Evolutionary conservation across 495 filamentous ascomycete species (phyloP), one percentile per base, ranked within the genome.

Genomic region (Astrocystis sublimbata): DNA sequence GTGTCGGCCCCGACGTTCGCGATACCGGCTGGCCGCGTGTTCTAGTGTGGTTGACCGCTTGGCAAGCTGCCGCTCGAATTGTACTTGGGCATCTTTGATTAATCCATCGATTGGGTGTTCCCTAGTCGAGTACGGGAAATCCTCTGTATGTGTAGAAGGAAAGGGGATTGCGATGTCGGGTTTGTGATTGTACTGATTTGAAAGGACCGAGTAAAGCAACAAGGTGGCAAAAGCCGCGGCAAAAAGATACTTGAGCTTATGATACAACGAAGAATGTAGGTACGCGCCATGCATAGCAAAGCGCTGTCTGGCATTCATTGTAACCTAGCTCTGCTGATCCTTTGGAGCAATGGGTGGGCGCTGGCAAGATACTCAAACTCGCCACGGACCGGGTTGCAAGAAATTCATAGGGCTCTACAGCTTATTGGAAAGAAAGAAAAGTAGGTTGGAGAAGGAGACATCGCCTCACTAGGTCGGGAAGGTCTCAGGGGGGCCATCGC

Each of bases 1-100:
- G 63, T 87, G 83, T 21, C 85, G 73, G 7, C 85, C 85, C 60
- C 84, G 74, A 40, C 70, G 75, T 35, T 73, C 63, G 26, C 82
- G 70, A 69, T 88, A 88, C 46, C 74, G 76, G 51, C 71, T 71
- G 5, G 83, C 83, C 1, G 81, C 77, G 36, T 82, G 65, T 49
- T 73, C 72, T 52, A 87, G 79, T 12, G 75, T 79, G 35, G 68
- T 68, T 58, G 63, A 63, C 57, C 71, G 67, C 46, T 72, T 73
- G n/a, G 50, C 66, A 31, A 72, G 62, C 28, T 71, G 47, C 17
- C 58, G 62, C 12, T 72, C 35, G 23, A 62, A 62, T 21, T 17
- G 41, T 2, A 56, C 21, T 30, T 56, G 41, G 21, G 51, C 50
- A 17, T 56, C 50, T 41, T 31, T 41, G 3, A 41, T n/a, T 8